Evolutionary conservation across 2,329 filamentous ascomycete genomes (phyloP).

Genomic region (Cercospora nicotianae): DNA sequence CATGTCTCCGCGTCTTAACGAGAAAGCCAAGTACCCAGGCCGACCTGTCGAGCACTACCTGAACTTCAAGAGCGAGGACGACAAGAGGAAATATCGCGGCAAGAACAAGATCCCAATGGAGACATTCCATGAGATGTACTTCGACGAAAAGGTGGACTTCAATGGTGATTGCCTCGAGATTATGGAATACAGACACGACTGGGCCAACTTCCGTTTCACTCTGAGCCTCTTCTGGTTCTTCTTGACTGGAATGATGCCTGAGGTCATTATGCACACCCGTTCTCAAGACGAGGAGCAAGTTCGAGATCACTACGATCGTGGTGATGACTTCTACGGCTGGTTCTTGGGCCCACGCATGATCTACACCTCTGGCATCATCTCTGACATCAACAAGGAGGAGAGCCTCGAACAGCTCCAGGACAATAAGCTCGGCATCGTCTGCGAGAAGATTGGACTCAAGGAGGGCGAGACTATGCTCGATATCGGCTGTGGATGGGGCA

Average conservation of each 20-base stretch:
- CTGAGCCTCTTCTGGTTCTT: slow-evolving; percentile 83
- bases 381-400: slow-evolving; percentile 83
- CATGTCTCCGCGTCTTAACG: slow-evolving; percentile 84
- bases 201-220: slow-evolving; percentile 93
- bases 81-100: slow-evolving; percentile 68
- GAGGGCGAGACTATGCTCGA: slow-evolving; percentile 82
- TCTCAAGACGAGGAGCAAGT: slow-evolving; percentile 98
- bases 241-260: slow-evolving; percentile 81
- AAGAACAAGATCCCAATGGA: slow-evolving; percentile 82
- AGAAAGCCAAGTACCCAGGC: slow-evolving; percentile 84
- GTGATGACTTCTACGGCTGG: slow-evolving; percentile 98
- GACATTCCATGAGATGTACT: slow-evolving; percentile 98
- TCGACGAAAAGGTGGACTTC: slow-evolving; percentile 90
- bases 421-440: slow-evolving; percentile 93
- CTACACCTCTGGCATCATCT: slow-evolving; percentile 94
- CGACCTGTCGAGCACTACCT: slow-evolving; percentile 89
- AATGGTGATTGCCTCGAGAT: slow-evolving; percentile 89
- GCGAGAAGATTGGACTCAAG: slow-evolving; percentile 89
- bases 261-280: slow-evolving; percentile 88
- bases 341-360: slow-evolving; percentile 98
- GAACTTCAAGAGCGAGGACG: slow-evolving; percentile 67
- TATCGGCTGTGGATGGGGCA: slow-evolving; percentile 98
- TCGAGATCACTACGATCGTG: slow-evolving; percentile 94
- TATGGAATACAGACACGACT: slow-evolving; percentile 93
- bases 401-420: slow-evolving; percentile 93